A percentile compares a stretch with the other conserved stretches of the same genome.
Evolutionary conservation across 2,329 filamentous ascomycete species (phyloP).

Genomic region (Myriangium duriaei): DNA sequence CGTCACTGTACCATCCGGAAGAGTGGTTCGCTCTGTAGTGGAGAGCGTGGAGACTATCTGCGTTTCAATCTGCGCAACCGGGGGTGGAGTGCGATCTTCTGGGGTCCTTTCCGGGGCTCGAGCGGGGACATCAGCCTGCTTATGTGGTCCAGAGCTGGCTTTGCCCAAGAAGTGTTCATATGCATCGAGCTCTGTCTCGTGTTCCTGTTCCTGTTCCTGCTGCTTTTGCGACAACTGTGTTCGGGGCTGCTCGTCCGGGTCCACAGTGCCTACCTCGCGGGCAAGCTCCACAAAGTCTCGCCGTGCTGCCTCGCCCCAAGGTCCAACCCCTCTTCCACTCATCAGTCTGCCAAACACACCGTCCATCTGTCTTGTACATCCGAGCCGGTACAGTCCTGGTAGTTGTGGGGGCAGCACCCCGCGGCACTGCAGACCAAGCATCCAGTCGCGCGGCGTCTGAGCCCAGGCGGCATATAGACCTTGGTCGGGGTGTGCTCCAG

Average conservation of each 20-base stretch:
- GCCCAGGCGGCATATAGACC: constrained; percentile 11
- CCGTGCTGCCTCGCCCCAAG: constrained; percentile 3
- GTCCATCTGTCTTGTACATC: constrained; percentile 10
- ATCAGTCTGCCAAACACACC: constrained; percentile 10
- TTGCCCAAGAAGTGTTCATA: constrained; percentile 37
- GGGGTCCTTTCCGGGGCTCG: background rate
- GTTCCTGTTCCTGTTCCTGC: constrained; percentile 12
- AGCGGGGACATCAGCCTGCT: background rate
- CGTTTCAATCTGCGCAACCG: background rate
- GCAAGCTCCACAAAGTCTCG: constrained; percentile 13
- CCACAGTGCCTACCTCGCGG: constrained; percentile 13
- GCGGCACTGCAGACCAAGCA: constrained; percentile 24
- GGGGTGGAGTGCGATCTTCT: background rate
- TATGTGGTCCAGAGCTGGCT: background rate
- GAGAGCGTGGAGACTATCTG: constrained; percentile 43
- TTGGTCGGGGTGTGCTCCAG: constrained; percentile 9
- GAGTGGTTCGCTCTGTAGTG: constrained; percentile 41
- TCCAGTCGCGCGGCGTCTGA: constrained; percentile 23
- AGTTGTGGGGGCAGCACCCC: constrained; percentile 23
- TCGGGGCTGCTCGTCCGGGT: constrained; percentile 9
- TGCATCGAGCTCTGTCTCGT: constrained; percentile 38
- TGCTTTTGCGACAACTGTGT: constrained; percentile 5
- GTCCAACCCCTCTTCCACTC: constrained; percentile 7
- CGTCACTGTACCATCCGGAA: constrained; percentile 45
- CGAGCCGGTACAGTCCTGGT: constrained; percentile 13